These are phyloP conservation scores for Nitzschia sp. DNA, from an alignment of 108 stramenopile species.

Conservation along the genomic window DNA sequence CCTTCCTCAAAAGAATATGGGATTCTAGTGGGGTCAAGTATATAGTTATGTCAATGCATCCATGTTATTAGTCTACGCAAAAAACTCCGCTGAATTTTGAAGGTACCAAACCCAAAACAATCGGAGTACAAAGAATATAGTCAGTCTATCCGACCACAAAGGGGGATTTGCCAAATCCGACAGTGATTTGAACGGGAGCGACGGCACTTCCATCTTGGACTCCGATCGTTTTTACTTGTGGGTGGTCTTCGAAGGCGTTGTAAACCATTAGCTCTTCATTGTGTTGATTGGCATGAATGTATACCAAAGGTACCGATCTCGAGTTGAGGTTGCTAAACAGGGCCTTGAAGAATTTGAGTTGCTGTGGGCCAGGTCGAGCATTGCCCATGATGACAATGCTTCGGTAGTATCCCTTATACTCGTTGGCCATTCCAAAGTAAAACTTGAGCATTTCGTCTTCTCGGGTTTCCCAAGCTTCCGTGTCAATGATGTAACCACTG, in stretches of 20 bases:
- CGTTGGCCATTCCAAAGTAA: conserved; percentile 44
- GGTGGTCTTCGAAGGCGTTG: conserved; percentile 26
- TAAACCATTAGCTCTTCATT: conserved; percentile 13
- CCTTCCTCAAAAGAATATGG: too few species aligned
- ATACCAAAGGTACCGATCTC: conserved; percentile 50
- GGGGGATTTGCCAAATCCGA: conserved; percentile 34
- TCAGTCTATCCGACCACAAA: conserved; percentile 12
- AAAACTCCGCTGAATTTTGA: too few species aligned
- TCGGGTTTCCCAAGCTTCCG: conserved; percentile 43
- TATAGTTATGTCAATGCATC: too few species aligned
- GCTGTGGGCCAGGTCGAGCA: conserved; percentile 55
- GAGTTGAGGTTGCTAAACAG: conserved; percentile 42
- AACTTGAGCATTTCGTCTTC: conserved; percentile 61
- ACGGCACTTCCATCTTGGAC: conserved; percentile 23
- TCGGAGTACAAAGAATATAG: too few species aligned
- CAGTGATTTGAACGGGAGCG: conserved; percentile 25
- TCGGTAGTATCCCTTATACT: conserved; percentile 37
- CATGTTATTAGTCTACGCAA: too few species aligned
- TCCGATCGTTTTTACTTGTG: conserved; percentile 18
- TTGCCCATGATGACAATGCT: conserved; percentile 76
- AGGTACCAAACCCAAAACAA: too few species aligned
- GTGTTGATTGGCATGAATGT: conserved; percentile 63
- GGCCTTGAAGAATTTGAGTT: conserved; percentile 51
- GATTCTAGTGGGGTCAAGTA: too few species aligned
- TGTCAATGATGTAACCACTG: conserved; percentile 43